Base-by-base conservation (phyloP, 208 protist genomes). In the Phytomonas serpens region DNA sequence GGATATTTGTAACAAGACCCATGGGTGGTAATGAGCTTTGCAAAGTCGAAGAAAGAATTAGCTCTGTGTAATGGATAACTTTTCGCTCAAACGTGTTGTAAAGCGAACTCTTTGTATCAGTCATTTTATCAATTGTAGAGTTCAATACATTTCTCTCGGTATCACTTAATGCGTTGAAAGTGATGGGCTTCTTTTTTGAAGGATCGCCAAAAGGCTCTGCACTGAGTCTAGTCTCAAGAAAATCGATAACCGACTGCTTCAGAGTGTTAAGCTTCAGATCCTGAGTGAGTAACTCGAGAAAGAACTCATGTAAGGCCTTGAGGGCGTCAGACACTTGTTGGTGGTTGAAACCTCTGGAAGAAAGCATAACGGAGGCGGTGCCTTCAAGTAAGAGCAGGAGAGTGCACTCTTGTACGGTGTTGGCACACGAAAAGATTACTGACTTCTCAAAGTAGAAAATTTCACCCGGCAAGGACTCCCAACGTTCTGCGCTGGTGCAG, bases 381-480 rank as follows among this genome's bases (percentile, higher is more conserved):
- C 89, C 89, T 37, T 87, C 83, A 40, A 94, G 74, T 38, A 93
- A 68, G 19, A 91, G 75, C 61, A 90, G 73, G 52, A 94, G 77
- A 31, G 78, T 88, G 42, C 74, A 78, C 74, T 92, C 84, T 78
- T 94, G 89, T 34, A 94, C 87, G 0, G 86, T 75, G 77, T 94
- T 94, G 40, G 89, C 83, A n/a, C 79, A 85, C 38, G 80, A 75
- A 75, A 94, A 94, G 61, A 94, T 75, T 63, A 84, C 66, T 36
- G 74, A 61, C 77, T 92, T 91, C 64, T 94, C 89, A 84, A 94
- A 91, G 75, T 86, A 93, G 63, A 94, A 86, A 23, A 80, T 79
- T 73, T 94, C 87, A 11, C 77, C 75, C 11, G 89, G 89, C 37
- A 90, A 78, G 33, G 84, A 74, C 10, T 79, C 80, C 87, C 89